phyloP scores from a whole-genome alignment of 495 filamentous ascomycete genomes.

The Hypoxylon subgilvum region DNA sequence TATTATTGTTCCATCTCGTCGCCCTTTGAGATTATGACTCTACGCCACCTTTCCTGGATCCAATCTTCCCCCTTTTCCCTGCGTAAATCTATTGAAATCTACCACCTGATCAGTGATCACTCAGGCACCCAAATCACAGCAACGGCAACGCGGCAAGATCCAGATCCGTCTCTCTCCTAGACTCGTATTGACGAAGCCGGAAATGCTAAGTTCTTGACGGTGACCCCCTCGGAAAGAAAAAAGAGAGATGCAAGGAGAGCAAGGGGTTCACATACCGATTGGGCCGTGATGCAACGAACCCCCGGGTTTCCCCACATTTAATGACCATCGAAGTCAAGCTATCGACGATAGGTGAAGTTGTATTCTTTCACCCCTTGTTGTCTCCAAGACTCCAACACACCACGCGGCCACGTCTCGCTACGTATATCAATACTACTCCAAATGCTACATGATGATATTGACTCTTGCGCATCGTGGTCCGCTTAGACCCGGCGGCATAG shows the following conservation, averaged over 20 bases:
- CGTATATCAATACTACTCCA: conserved; percentile 16
- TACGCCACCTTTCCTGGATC: too few relatives aligned
- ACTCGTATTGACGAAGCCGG: conserved; percentile 2
- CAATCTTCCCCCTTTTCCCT: too few relatives aligned
- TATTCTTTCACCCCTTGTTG: background rate
- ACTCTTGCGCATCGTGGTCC: conserved; percentile 5
- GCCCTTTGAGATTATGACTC: too few relatives aligned
- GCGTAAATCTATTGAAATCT: too few relatives aligned
- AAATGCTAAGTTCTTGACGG: background rate
- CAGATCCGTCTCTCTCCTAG: too few relatives aligned
- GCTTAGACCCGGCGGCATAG: conserved; percentile 12
- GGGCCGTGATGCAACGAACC: conserved; percentile 5
- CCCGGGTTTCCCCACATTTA: conserved; percentile 33
- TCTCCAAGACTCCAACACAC: too few relatives aligned
- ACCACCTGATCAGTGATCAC: too few relatives aligned
- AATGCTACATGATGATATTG: conserved; percentile 3
- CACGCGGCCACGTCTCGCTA: background rate
- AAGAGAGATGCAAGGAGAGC: background rate
- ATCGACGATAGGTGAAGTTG: too few relatives aligned
- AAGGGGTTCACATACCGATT: conserved; percentile 21
- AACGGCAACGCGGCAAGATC: too few relatives aligned
- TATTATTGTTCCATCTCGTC: too few relatives aligned
- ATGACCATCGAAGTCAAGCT: conserved; percentile 5
- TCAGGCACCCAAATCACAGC: too few relatives aligned
- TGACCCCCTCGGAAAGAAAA: background rate